These are phyloP conservation scores for Cryptococcus sp. DNA, from an alignment of 1,284 basidiomycete species.

Conservation along the genomic window DNA sequence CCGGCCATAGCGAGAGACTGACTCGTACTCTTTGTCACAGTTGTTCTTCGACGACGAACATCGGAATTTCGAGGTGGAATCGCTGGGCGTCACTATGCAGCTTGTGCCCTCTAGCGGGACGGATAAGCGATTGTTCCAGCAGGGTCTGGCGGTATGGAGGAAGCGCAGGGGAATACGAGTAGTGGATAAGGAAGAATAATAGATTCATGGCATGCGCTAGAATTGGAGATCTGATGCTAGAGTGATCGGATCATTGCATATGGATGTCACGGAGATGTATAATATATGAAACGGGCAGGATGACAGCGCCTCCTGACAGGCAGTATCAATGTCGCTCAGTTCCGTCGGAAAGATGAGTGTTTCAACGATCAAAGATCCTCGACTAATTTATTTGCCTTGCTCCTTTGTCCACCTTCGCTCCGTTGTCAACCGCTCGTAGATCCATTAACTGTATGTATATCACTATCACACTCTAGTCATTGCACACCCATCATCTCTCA, in stretches of 20 bases:
- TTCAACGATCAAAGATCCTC: too few species aligned
- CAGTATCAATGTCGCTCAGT: too few species aligned
- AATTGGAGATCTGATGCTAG: too few species aligned
- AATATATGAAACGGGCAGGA: too few species aligned
- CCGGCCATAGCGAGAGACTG: not conserved
- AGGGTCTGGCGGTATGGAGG: slow-evolving; percentile 41
- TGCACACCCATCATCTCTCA: not conserved
- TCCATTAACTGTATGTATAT: too few species aligned
- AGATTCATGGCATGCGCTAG: not conserved
- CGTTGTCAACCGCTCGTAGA: not conserved
- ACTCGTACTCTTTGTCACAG: slow-evolving; percentile 39
- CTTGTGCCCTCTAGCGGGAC: slow-evolving; percentile 40
- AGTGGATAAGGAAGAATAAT: not conserved
- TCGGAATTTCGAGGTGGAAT: slow-evolving; percentile 74
- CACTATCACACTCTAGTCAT: not conserved
- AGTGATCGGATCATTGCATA: too few species aligned
- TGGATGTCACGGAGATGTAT: too few species aligned
- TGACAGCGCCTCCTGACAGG: too few species aligned
- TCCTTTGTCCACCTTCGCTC: not conserved
- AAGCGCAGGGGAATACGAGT: slow-evolving; percentile 25
- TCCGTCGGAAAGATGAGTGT: too few species aligned
- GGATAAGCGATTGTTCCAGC: slow-evolving; percentile 30
- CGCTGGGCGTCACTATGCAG: slow-evolving; percentile 71
- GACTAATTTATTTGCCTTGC: too few species aligned
- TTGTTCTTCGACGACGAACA: slow-evolving; percentile 82